phyloP scores from a whole-genome alignment of 2,329 filamentous ascomycete species.

The Fusarium pseudoanthophilum region DNA sequence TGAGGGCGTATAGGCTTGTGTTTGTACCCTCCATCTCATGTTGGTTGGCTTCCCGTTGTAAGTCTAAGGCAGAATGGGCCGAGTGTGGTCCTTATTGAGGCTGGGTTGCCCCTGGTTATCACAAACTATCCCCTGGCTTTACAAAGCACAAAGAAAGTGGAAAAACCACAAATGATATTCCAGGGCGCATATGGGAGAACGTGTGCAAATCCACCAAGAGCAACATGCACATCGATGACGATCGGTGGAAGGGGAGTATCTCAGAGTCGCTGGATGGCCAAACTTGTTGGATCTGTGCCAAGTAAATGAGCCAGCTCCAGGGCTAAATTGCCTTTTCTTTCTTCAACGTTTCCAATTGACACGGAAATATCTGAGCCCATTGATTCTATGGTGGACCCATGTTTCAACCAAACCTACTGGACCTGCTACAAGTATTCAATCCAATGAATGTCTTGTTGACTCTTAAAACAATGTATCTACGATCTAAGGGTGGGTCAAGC shows the following conservation, averaged over 20 bases:
- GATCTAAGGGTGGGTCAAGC: background rate
- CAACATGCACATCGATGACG: background rate
- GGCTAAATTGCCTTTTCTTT: background rate
- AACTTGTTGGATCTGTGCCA: background rate
- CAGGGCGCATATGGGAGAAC: background rate
- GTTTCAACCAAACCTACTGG: background rate
- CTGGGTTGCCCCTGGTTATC: background rate
- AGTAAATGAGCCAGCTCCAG: background rate
- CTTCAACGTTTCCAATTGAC: background rate
- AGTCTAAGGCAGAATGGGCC: slow-evolving; percentile 3
- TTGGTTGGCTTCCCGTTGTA: slow-evolving; percentile 17
- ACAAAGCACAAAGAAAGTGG: background rate
- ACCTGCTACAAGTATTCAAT: background rate
- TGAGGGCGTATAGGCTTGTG: background rate
- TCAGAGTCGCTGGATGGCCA: background rate
- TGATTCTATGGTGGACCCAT: background rate
- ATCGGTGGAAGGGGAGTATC: background rate
- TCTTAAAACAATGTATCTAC: background rate
- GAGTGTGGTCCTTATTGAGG: background rate
- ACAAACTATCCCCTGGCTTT: background rate
- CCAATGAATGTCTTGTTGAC: background rate
- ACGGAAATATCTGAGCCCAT: background rate
- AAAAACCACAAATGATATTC: background rate
- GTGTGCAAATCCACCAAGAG: background rate
- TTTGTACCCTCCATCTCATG: background rate